Evolutionary conservation across 176 grass and related monocot genomes (phyloP), one percentile per base, ranked within the genome.

Genomic region (Poa annua): DNA sequence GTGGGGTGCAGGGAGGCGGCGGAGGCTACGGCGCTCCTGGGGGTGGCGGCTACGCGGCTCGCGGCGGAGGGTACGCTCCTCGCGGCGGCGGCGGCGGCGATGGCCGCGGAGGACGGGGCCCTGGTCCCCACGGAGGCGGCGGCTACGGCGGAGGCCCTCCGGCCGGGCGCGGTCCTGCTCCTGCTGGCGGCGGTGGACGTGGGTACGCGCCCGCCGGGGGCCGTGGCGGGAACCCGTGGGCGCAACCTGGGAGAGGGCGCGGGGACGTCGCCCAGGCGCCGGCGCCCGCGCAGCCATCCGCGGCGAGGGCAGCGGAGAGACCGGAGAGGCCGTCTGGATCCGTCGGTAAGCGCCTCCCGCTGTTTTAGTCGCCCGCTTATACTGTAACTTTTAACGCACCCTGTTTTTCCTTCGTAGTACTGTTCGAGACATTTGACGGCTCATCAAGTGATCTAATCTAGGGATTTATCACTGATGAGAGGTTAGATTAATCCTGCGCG

Each of bases 221-320:
- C 14, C 79, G 83, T 13, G 88, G 64, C 11, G 73, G 73, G 14
- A 77, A 72, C 83, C 35, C 66, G 47, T 90, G 88, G 79, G 79
- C 25, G 66, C 47, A 68, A 56, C 1, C 47, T 15, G 83, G 83
- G 53, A 78, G 88, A 59, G 83, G 83, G 5, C 78, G 53, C 11
- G 78, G 38, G 26, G 70, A 80, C 0, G 11, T 59, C 82, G 15
- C 4, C 12, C 62, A 64, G 19, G 59, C 82, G 22, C 48, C 34
- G 0, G 59, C 82, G 24, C 49, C 34, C 8, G 80, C 66, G 8
- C 26, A 34, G 16, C 6, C 61, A 3, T 13, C 81, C 3, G 21
- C 71, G 17, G 1, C 45, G 7, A 62, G 71, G 71, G 35, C n/a
- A n/a, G n/a, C 55, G 0, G 29, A 24, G 65, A 56, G 50, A 8